Conservation (phyloP, 805 yeast genomes). For the Candida manassasensis region DNA sequence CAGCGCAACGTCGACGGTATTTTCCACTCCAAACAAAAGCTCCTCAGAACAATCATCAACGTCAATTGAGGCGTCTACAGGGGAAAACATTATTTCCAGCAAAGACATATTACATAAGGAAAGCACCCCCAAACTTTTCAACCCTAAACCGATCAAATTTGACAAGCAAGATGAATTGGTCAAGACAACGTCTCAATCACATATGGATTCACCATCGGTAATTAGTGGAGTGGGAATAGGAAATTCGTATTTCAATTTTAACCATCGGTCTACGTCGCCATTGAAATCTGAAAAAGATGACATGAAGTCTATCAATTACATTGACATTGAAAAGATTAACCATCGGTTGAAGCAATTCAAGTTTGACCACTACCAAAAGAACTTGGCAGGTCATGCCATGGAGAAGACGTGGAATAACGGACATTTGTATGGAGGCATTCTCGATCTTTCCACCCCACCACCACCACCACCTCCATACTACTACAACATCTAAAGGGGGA, state of each 20-base stretch:
- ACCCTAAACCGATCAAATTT: conserved; percentile 4
- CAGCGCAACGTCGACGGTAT: background rate
- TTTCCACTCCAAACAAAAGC: background rate
- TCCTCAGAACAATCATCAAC: background rate
- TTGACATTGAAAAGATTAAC: conserved; percentile 15
- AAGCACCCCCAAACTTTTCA: background rate
- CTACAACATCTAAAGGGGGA: conserved; percentile 1
- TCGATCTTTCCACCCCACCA: conserved; percentile 6
- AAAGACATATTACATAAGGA: background rate
- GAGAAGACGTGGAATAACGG: conserved; percentile 3
- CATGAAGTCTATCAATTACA: conserved; percentile 10
- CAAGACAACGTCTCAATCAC: conserved; percentile 1
- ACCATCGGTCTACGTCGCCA: conserved; percentile 26
- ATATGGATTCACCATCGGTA: conserved; percentile 11
- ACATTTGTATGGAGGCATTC: conserved; percentile 5
- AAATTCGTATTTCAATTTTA: conserved; percentile 30
- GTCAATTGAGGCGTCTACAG: background rate
- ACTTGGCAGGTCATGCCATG: background rate
- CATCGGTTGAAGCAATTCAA: conserved; percentile 14
- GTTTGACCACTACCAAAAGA: conserved; percentile 1
- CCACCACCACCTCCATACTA: conserved; percentile 12
- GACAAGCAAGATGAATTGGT: background rate
- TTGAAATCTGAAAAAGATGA: conserved; percentile 12
- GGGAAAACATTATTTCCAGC: background rate
- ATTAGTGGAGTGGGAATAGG: conserved; percentile 38